These are phyloP conservation scores for Hsuehochloa calcarea DNA, from an alignment of 176 grass and related monocot genomes.

Conservation along the genomic window DNA sequence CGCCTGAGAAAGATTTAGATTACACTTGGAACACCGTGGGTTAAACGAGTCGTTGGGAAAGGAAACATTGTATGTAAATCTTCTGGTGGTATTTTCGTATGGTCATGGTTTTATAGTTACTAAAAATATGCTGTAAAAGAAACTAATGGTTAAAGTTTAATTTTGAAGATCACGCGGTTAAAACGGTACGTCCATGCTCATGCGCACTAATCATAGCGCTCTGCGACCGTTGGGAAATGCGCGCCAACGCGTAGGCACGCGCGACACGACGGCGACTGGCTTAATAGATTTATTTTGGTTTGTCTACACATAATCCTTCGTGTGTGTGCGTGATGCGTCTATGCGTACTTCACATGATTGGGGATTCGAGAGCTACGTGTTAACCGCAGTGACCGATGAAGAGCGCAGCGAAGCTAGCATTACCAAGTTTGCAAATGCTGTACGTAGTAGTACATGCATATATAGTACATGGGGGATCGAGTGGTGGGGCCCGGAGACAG, in stretches of 20 bases:
- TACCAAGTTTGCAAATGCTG: not conserved
- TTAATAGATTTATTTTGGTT: not conserved
- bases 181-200: no score
- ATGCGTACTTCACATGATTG: not conserved
- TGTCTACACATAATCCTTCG: not conserved
- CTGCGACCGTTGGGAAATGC: not conserved
- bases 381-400: not conserved
- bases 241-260: slow-evolving; percentile 1
- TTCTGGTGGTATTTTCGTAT: no score
- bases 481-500: not conserved
- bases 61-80: no score
- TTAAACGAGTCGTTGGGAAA: not conserved
- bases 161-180: no score
- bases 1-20: no score
- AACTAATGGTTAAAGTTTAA: not conserved
- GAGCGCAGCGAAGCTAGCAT: not conserved
- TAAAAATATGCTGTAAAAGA: not conserved
- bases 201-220: no score
- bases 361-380: not conserved
- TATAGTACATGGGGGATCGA: not conserved
- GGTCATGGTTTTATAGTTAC: not conserved
- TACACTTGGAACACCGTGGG: not conserved
- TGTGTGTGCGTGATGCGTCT: not conserved
- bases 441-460: not conserved
- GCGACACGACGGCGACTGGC: not conserved